Conservation (phyloP, 345 rosid species). For the Anacardium occidentale region DNA sequence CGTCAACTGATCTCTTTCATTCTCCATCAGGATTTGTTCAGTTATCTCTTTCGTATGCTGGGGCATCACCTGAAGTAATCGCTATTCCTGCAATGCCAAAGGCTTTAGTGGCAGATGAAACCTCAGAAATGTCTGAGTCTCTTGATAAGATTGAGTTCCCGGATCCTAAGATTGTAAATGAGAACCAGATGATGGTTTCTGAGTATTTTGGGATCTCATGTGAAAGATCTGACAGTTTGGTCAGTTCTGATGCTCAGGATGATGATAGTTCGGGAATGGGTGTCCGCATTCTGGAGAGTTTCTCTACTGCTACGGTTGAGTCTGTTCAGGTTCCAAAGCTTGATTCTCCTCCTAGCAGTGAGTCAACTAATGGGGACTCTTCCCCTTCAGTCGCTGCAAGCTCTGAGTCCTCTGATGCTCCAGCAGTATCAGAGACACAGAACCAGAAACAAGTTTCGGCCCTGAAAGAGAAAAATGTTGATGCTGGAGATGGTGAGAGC, state of each 20-base stretch:
- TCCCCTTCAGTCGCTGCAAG: slow-evolving; percentile 66
- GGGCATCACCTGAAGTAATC: slow-evolving; percentile 91
- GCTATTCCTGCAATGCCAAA: slow-evolving; percentile 53
- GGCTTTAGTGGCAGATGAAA: slow-evolving; percentile 39
- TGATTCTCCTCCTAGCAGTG: slow-evolving; percentile 81
- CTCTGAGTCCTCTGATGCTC: slow-evolving; percentile 55
- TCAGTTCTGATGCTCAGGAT: slow-evolving; percentile 53
- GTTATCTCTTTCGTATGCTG: slow-evolving; percentile 72
- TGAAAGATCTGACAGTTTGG: slow-evolving; percentile 67
- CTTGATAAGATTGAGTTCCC: slow-evolving; percentile 90
- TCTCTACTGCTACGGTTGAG: slow-evolving; percentile 40
- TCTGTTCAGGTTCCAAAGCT: slow-evolving; percentile 55
- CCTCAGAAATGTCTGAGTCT: slow-evolving; percentile 47
- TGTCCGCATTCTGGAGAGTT: slow-evolving; percentile 43
- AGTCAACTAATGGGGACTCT: slow-evolving; percentile 69
- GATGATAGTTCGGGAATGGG: slow-evolving; percentile 49
- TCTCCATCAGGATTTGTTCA: slow-evolving; percentile 96
- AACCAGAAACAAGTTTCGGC: slow-evolving; percentile 46
- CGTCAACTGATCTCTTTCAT: slow-evolving; percentile 92
- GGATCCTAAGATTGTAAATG: slow-evolving; percentile 86
- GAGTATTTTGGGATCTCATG: slow-evolving; percentile 80
- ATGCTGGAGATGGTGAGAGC: slow-evolving; percentile 42
- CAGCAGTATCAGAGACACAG: slow-evolving; percentile 41
- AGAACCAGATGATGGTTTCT: slow-evolving; percentile 92
- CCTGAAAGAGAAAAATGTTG: slow-evolving; percentile 38